Percentiles rank a stretch among this genome's conserved stretches.
Conservation (phyloP, 2,329 filamentous ascomycete genomes). For the Penicillium sp. region DNA sequence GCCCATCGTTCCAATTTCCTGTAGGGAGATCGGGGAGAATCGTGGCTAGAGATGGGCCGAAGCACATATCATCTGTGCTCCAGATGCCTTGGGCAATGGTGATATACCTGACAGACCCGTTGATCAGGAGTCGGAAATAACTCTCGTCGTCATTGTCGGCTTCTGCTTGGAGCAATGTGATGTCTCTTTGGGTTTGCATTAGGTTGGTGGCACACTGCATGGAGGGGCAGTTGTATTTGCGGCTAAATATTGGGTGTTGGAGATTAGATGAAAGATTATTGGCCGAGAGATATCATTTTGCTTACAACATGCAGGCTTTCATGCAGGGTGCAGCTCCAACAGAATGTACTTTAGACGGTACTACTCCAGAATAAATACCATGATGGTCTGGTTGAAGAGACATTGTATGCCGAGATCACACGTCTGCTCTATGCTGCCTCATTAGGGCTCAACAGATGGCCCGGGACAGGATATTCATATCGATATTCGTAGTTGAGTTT, state of each 20-base stretch:
- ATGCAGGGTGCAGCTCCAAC: background rate
- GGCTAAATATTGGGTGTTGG: background rate
- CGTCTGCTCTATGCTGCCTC: background rate
- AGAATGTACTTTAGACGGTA: background rate
- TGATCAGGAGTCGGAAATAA: background rate
- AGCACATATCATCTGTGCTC: slow-evolving; percentile 24
- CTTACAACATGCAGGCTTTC: background rate
- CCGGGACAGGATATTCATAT: background rate
- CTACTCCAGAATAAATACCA: background rate
- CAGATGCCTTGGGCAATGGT: slow-evolving; percentile 23
- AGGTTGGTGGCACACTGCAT: background rate
- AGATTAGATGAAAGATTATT: background rate
- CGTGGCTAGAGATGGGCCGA: slow-evolving; percentile 20
- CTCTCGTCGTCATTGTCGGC: background rate
- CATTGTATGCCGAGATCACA: background rate
- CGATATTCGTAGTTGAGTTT: background rate
- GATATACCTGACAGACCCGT: slow-evolving; percentile 22
- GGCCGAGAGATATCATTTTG: background rate
- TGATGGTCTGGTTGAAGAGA: background rate
- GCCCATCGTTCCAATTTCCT: slow-evolving; percentile 28
- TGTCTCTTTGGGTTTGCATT: background rate
- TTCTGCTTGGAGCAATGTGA: background rate
- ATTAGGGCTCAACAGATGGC: background rate
- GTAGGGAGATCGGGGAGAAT: slow-evolving; percentile 18
- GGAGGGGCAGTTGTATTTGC: background rate